Evolutionary conservation across 345 rosid genomes (phyloP), one percentile per base, ranked within the genome.

Genomic region (Eucalyptus cladocalyx): DNA sequence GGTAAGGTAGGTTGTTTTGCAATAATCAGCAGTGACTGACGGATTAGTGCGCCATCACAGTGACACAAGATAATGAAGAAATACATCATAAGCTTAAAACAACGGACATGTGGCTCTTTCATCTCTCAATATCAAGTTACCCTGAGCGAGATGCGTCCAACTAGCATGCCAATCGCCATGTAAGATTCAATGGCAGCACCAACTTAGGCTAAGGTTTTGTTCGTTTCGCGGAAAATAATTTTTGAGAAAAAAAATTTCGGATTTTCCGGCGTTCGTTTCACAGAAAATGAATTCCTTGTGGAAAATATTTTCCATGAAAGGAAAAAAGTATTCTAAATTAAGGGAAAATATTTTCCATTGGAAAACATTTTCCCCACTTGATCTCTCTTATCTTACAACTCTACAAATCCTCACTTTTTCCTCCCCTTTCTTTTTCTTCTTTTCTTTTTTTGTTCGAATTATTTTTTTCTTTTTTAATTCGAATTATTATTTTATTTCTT

Each of bases 161-260:
- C 28, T 54, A 11, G 18, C 58, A 87, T 40, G 72, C 67, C 23
- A 45, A 54, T 48, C 43, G 30, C 50, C 28, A 42, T 87, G 13
- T 13, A 24, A 5, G 24, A 87, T 87, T 34, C 50, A 40, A 87
- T 56, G 34, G n/a, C 4, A 13, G 37, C 48, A 34, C 37, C 32
- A 37, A 37, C 28, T 54, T 9, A 23, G 51, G 76, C 37, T 24
- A 49, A 49, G 51, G 51, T 3, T 49, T 14, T 15, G 5, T 49
- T 49, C 17, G 51, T 49, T 49, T 49, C 3, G 18, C 6, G 17
- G 7, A 49, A 49, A 49, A 49, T 49, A 49, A 49, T 49, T 49
- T 49, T 6, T 49, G 15, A 49, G 6, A 49, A 49, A 49, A 15
- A 2, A 3, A 14, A 15, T 49, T 49, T 0, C 0, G 0, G 3